These are phyloP conservation scores for Madurella mycetomatis DNA, from an alignment of 2,329 filamentous ascomycete species.

Conservation along the genomic window DNA sequence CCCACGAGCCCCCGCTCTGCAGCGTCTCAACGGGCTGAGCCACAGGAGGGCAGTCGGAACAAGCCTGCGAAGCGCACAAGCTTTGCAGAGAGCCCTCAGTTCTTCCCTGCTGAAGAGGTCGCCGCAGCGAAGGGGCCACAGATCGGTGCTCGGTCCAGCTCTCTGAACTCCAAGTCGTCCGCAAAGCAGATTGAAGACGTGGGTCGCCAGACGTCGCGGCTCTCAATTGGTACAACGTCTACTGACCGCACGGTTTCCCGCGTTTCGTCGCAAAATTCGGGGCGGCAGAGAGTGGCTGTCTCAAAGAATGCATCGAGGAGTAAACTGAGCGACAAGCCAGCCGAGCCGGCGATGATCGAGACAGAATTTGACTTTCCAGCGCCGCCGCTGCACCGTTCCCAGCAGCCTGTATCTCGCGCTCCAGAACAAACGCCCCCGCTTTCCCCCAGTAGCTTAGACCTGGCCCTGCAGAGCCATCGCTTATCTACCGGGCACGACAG, in stretches of 20 bases:
- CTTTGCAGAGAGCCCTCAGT: constrained; percentile 36
- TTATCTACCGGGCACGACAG: constrained; percentile 21
- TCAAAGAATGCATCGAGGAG: constrained; percentile 36
- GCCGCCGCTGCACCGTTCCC: constrained; percentile 21
- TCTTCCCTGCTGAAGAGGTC: constrained; percentile 30
- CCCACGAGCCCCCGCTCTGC: constrained; percentile 24
- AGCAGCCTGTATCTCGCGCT: constrained; percentile 15
- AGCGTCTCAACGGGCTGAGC: constrained; percentile 14
- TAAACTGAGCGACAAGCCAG: constrained; percentile 10
- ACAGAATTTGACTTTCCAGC: constrained; percentile 22
- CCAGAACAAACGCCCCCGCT: constrained; percentile 41
- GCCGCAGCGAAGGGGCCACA: constrained; percentile 15
- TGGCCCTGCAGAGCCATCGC: constrained; percentile 38
- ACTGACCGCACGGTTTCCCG: constrained; percentile 34
- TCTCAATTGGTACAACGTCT: constrained; percentile 36
- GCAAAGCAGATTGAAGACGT: constrained; percentile 7
- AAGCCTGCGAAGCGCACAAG: constrained; percentile 39
- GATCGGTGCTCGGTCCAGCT: constrained; percentile 29
- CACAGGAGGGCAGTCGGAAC: constrained; percentile 14
- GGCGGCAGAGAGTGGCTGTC: constrained; percentile 32
- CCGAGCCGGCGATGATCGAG: constrained; percentile 1
- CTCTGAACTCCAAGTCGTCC: constrained; percentile 23
- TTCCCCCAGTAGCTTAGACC: constrained; percentile 50
- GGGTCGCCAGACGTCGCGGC: constrained; percentile 27
- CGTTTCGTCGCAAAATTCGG: constrained; percentile 30